phyloP scores from a whole-genome alignment of 805 yeast genomes.

The Jamesozyma rosinii region DNA sequence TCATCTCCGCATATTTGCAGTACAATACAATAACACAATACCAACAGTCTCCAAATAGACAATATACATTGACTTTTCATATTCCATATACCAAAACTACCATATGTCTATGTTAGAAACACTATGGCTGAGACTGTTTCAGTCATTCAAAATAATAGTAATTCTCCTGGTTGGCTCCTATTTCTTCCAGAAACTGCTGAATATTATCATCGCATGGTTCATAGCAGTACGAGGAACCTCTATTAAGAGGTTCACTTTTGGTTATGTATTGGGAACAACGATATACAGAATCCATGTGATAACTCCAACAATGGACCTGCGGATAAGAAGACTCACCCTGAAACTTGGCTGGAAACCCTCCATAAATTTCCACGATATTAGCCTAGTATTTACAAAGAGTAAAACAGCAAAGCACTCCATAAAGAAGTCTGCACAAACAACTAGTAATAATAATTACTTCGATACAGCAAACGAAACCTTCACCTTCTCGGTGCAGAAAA shows the following conservation, averaged over 20 bases:
- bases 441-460: neutral
- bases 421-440: neutral
- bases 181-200: constrained; percentile 2
- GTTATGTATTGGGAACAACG: constrained; percentile 14
- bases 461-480: constrained; percentile 4
- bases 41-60: no score
- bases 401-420: neutral
- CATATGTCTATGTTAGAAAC: neutral
- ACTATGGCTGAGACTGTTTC: constrained; percentile 2
- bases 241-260: constrained; percentile 10
- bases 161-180: constrained; percentile 2
- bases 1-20: no score
- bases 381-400: constrained; percentile 6
- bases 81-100: no score
- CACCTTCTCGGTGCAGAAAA: constrained; percentile 8
- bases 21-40: no score
- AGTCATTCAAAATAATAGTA: neutral
- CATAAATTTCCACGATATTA: constrained; percentile 14
- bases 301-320: constrained; percentile 8
- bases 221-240: constrained; percentile 4
- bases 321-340: constrained; percentile 13
- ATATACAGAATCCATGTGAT: constrained; percentile 9
- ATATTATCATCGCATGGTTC: constrained; percentile 1
- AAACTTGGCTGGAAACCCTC: constrained; percentile 16
- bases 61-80: no score